A percentile compares a stretch with the other conserved stretches of the same genome.
phyloP scores from a whole-genome alignment of 2,329 filamentous ascomycete species.

The Claviceps maximensis region DNA sequence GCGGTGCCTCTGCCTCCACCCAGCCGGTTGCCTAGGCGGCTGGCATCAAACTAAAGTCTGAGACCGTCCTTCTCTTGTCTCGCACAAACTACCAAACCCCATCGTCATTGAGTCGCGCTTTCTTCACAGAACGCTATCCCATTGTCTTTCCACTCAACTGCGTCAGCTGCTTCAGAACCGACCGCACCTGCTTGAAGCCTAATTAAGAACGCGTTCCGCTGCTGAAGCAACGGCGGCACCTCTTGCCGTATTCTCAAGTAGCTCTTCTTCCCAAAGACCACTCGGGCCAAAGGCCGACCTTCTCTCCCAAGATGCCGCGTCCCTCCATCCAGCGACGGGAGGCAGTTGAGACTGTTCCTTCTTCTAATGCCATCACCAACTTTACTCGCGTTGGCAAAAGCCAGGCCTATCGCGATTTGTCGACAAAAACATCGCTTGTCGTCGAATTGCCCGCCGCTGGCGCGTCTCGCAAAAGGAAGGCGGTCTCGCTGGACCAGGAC shows the following conservation, averaged over 20 bases:
- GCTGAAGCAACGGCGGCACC: neutral
- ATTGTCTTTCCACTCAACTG: neutral
- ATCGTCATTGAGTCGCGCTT: neutral
- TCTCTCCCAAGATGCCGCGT: constrained; percentile 1
- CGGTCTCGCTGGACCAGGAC: constrained; percentile 14
- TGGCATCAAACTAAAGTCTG: neutral
- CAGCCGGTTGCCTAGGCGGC: neutral
- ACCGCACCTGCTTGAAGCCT: neutral
- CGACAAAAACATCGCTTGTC: constrained; percentile 21
- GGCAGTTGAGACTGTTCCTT: constrained; percentile 6
- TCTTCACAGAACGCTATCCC: neutral
- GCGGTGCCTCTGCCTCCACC: neutral
- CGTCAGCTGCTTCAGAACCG: neutral
- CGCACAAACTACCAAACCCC: neutral
- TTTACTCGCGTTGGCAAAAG: constrained; percentile 37
- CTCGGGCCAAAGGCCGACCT: neutral
- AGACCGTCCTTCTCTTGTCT: neutral
- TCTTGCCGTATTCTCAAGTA: neutral
- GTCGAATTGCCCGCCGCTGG: constrained; percentile 13
- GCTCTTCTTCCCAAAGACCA: neutral
- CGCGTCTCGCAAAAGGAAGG: constrained; percentile 26
- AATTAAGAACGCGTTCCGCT: neutral
- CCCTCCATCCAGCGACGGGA: constrained; percentile 8
- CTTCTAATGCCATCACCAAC: constrained; percentile 23
- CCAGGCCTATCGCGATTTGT: constrained; percentile 12